Evolutionary conservation across 1,284 basidiomycete genomes (phyloP).

Genomic region (Heterobasidion annosum): DNA sequence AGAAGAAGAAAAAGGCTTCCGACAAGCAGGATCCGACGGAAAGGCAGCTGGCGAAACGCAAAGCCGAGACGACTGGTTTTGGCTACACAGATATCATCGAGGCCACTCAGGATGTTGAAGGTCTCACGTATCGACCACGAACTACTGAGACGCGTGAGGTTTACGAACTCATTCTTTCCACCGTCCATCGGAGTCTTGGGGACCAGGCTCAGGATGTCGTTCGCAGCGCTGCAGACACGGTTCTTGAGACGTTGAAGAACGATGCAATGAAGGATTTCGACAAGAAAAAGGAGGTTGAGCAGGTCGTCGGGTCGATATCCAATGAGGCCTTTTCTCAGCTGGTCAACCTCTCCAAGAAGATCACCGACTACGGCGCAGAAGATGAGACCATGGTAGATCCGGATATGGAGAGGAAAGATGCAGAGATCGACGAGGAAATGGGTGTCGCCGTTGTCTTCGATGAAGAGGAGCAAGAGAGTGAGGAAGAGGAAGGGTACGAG

Average conservation of each 20-base stretch:
- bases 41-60: conserved; percentile 46
- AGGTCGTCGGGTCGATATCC: conserved; percentile 62
- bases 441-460: conserved; percentile 96
- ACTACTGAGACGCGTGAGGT: conserved; percentile 93
- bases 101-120: conserved; percentile 89
- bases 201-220: conserved; percentile 96
- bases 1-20: conserved; percentile 84
- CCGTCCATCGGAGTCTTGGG: conserved; percentile 78
- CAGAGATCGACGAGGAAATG: conserved; percentile 85
- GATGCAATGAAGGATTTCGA: conserved; percentile 93
- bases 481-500: conserved; percentile 81
- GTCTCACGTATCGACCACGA: conserved; percentile 85
- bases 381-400: conserved; percentile 72
- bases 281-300: conserved; percentile 93
- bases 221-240: conserved; percentile 87
- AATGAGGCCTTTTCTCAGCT: conserved; percentile 84
- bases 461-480: conserved; percentile 88
- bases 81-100: conserved; percentile 87
- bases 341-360: conserved; percentile 86
- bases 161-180: conserved; percentile 87
- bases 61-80: conserved; percentile 49
- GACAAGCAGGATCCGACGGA: conserved; percentile 49
- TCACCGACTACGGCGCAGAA: conserved; percentile 91
- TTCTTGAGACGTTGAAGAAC: conserved; percentile 87
- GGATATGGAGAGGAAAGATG: conserved; percentile 70